Conservation (phyloP, 129 eudicot genomes). For the Pulicaria dysenterica region DNA sequence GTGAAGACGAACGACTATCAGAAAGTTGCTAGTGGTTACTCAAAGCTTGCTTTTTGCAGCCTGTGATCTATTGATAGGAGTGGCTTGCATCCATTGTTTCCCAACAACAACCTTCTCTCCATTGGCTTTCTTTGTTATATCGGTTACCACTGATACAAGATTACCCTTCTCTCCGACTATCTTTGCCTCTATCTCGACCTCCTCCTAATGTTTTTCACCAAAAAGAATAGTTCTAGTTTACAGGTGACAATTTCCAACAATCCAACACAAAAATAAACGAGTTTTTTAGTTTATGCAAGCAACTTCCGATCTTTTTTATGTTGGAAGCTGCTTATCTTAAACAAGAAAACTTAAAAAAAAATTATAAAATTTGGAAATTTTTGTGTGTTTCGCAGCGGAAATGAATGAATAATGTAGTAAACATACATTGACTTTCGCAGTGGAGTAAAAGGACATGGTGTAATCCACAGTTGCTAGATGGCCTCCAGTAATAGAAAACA, state of each 20-base stretch:
- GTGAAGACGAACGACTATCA: background rate
- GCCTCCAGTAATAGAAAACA: slow-evolving; percentile 20
- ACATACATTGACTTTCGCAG: slow-evolving; percentile 27
- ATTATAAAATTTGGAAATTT: too few relatives aligned
- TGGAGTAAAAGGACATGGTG: slow-evolving; percentile 29
- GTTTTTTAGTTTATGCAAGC: too few relatives aligned
- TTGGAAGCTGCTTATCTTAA: too few relatives aligned
- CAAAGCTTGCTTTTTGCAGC: slow-evolving; percentile 31
- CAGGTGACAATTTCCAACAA: too few relatives aligned
- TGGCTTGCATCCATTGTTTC: slow-evolving; percentile 35
- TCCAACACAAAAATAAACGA: too few relatives aligned
- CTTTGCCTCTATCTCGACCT: slow-evolving; percentile 37
- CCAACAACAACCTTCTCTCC: slow-evolving; percentile 31
- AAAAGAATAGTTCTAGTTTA: background rate
- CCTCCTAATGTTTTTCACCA: slow-evolving; percentile 24
- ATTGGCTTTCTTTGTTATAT: slow-evolving; percentile 28
- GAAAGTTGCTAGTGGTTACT: background rate
- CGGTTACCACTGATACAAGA: slow-evolving; percentile 26
- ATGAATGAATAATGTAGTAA: background rate
- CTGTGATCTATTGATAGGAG: slow-evolving; percentile 24
- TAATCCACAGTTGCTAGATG: slow-evolving; percentile 30
- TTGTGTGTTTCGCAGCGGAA: too few relatives aligned
- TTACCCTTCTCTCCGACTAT: slow-evolving; percentile 28
- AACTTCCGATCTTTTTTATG: too few relatives aligned
- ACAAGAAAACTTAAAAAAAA: too few relatives aligned